Percentiles rank a stretch among this genome's conserved stretches.
These are phyloP conservation scores for Zymoseptoria pseudotritici DNA, from an alignment of 2,329 filamentous ascomycete genomes.

Conservation along the genomic window DNA sequence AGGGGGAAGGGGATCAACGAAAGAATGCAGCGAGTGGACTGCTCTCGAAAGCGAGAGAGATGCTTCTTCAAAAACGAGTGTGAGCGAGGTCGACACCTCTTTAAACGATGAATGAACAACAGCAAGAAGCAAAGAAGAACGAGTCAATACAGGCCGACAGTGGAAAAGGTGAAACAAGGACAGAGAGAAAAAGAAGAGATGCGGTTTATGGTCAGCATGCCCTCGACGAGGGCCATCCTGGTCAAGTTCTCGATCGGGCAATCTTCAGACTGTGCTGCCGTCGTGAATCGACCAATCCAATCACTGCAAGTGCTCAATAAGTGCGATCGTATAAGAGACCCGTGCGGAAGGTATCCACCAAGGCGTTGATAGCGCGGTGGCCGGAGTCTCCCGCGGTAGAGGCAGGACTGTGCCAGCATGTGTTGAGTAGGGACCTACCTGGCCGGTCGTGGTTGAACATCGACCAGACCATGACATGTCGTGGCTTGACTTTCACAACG, in stretches of 20 bases:
- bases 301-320: background rate
- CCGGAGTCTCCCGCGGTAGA: background rate
- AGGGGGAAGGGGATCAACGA: background rate
- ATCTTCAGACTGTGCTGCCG: background rate
- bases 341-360: too few relatives aligned
- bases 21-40: background rate
- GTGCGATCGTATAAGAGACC: too few relatives aligned
- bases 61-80: background rate
- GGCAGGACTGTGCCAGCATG: background rate
- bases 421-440: background rate
- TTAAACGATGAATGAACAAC: background rate
- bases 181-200: background rate
- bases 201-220: background rate
- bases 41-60: background rate
- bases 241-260: background rate
- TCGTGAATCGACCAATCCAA: background rate
- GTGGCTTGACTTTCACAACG: background rate
- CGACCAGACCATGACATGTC: background rate
- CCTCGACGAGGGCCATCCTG: background rate
- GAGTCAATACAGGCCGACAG: background rate
- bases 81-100: background rate
- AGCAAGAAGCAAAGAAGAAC: background rate
- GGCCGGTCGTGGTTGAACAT: background rate
- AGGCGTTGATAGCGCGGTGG: background rate
- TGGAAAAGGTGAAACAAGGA: background rate